Percentiles rank a stretch among this genome's conserved stretches.
Evolutionary conservation across 176 grass and related monocot species (phyloP).

Genomic region (Oryza rufipogon): DNA sequence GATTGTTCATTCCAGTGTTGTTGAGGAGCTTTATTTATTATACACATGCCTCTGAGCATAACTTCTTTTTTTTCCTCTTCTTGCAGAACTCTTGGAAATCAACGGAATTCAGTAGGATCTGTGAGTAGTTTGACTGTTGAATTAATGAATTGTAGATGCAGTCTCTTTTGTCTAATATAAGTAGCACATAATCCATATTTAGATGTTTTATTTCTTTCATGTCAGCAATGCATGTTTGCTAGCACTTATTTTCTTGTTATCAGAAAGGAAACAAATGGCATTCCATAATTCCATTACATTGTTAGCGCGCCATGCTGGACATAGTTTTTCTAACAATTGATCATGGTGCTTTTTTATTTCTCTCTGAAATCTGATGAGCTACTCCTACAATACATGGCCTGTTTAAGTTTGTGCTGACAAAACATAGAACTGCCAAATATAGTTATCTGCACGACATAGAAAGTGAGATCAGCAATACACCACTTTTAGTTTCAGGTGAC

Average conservation of each 20-base stretch:
- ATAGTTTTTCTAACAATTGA: neutral
- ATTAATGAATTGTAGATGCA: neutral
- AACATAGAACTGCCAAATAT: too few relatives aligned
- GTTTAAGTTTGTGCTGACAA: too few relatives aligned
- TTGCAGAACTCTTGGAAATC: slow-evolving; percentile 4
- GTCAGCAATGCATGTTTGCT: neutral
- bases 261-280: neutral
- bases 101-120: neutral
- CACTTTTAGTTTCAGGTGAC: too few relatives aligned
- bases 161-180: neutral
- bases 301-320: neutral
- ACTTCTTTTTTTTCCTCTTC: neutral
- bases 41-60: neutral
- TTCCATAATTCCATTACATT: neutral
- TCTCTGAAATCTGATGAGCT: too few relatives aligned
- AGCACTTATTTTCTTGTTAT: neutral
- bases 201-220: neutral
- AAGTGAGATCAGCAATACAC: too few relatives aligned
- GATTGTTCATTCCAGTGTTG: neutral
- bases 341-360: too few relatives aligned
- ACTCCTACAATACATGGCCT: too few relatives aligned
- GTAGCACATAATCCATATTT: slow-evolving; percentile 3
- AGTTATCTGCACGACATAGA: too few relatives aligned
- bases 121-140: neutral
- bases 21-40: neutral